phyloP scores from a whole-genome alignment of 2,329 filamentous ascomycete genomes.

The Fusarium nanum region DNA sequence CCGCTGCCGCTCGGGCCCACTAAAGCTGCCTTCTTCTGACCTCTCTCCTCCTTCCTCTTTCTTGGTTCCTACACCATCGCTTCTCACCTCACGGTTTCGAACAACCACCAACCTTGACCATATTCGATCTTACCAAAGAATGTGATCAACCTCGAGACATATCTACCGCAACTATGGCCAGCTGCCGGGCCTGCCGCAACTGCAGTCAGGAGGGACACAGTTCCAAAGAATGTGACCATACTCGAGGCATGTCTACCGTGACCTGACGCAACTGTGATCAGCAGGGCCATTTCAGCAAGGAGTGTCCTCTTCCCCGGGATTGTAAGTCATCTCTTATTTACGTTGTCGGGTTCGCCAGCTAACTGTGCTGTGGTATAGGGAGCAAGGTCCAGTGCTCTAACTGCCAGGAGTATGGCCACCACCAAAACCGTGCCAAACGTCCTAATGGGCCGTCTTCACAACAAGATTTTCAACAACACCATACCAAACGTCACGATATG shows the following conservation, averaged over 20 bases:
- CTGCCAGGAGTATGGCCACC: constrained; percentile 54
- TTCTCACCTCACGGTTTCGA: no score
- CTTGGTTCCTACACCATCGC: no score
- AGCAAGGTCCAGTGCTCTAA: constrained; percentile 55
- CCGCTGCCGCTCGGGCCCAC: no score
- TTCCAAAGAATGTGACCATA: constrained; percentile 62
- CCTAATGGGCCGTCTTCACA: no score
- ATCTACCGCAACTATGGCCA: constrained; percentile 27
- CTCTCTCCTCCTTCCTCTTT: no score
- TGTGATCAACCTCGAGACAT: no score
- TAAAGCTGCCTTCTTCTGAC: no score
- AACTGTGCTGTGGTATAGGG: constrained; percentile 45
- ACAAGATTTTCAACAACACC: no score
- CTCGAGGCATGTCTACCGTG: constrained; percentile 58
- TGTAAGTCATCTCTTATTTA: constrained; percentile 47
- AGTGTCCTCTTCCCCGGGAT: constrained; percentile 68
- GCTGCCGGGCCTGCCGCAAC: constrained; percentile 67
- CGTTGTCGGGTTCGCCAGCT: constrained; percentile 10
- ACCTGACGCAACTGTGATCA: constrained; percentile 71
- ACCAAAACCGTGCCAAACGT: no score
- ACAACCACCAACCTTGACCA: no score
- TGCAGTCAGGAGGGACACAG: constrained; percentile 73
- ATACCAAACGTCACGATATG: no score
- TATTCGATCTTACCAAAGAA: no score
- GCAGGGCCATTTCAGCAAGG: constrained; percentile 69